Conservation (phyloP, 202 grass and related monocot genomes). For the Panicum hallii region DNA sequence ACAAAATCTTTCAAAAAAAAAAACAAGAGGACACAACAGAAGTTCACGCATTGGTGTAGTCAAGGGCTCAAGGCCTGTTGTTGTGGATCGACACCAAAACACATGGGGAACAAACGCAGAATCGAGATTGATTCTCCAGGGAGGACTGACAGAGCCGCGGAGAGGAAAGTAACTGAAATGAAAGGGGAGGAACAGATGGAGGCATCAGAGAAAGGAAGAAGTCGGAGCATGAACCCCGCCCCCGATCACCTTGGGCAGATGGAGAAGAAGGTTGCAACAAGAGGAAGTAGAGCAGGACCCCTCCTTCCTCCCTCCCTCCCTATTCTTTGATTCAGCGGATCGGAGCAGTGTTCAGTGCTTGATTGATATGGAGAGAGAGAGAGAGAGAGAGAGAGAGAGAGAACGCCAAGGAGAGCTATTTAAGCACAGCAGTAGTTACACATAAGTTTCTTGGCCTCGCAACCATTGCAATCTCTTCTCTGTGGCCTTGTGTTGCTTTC, state of each 20-base stretch:
- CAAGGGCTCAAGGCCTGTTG: neutral
- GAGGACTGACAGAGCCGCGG: neutral
- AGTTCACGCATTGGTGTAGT: neutral
- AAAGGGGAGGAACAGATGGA: neutral
- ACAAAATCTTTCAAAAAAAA: neutral
- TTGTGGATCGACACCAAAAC: conserved; percentile 19
- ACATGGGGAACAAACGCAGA: neutral
- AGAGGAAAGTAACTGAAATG: neutral
- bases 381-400: too few relatives aligned
- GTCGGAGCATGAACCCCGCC: neutral
- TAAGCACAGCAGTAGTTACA: neutral
- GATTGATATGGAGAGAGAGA: conserved; percentile 16
- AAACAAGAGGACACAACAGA: neutral
- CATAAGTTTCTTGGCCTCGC: neutral
- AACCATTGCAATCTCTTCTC: conserved; percentile 7
- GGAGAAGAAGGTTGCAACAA: conserved; percentile 17
- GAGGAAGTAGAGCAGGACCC: conserved; percentile 14
- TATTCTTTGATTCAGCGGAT: neutral
- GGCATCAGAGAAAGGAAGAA: neutral
- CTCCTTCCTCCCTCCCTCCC: neutral
- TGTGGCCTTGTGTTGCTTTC: neutral
- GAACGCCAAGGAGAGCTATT: conserved; percentile 31
- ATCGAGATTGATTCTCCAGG: conserved; percentile 6
- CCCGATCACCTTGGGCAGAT: conserved; percentile 31
- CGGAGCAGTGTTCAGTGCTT: neutral